Evolutionary conservation across 2,329 filamentous ascomycete genomes (phyloP).

Genomic region (Penicillium sp.): DNA sequence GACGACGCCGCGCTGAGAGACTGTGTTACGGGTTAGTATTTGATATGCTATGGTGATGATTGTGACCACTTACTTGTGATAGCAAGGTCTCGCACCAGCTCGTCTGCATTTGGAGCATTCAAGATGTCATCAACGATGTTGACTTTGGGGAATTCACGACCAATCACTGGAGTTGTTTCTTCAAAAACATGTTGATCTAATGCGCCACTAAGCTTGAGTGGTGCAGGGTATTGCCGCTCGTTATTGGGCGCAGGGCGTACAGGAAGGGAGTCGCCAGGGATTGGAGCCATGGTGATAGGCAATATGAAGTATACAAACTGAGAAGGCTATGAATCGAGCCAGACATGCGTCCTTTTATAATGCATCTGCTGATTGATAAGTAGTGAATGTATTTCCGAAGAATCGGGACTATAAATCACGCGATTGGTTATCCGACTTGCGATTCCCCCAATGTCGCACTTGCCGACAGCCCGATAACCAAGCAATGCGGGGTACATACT

Average conservation of each 20-base stretch:
- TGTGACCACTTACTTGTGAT: conserved; percentile 57
- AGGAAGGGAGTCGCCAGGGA: conserved; percentile 6
- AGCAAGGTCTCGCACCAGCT: conserved; percentile 64
- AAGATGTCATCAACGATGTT: conserved; percentile 53
- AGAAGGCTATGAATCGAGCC: not conserved
- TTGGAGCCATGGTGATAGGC: conserved; percentile 8
- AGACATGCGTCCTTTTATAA: not conserved
- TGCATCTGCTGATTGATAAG: not conserved
- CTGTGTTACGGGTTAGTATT: conserved; percentile 36
- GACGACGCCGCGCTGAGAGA: conserved; percentile 68
- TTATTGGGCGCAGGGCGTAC: conserved; percentile 6
- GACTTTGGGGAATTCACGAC: conserved; percentile 42
- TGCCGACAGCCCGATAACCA: not conserved
- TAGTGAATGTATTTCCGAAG: not conserved
- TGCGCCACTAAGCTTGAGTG: conserved; percentile 35
- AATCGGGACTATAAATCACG: conserved; percentile 1
- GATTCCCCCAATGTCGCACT: not conserved
- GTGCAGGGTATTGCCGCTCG: conserved; percentile 14
- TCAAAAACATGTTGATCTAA: conserved; percentile 44
- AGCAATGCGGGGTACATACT: not conserved
- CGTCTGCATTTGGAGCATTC: conserved; percentile 61
- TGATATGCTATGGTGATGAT: not conserved
- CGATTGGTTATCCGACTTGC: not conserved
- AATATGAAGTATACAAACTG: not conserved
- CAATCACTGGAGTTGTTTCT: conserved; percentile 45